Evolutionary conservation across 2,329 filamentous ascomycete genomes (phyloP).

Genomic region (Emericellopsis cladophorae): DNA sequence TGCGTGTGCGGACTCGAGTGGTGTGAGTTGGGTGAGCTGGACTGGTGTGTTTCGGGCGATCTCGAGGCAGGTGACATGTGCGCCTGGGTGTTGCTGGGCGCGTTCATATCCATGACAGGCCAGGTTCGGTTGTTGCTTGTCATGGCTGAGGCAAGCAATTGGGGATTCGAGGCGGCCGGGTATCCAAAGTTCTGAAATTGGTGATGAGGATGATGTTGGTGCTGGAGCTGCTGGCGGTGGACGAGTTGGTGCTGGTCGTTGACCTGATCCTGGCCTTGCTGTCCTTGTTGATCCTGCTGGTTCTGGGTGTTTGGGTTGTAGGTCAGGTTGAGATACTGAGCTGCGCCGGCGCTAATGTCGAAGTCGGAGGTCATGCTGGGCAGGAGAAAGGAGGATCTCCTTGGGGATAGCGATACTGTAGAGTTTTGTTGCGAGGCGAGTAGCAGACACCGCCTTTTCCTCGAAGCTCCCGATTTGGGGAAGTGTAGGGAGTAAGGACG

Average conservation of each 20-base stretch:
- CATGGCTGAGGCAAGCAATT: constrained; percentile 6
- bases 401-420: constrained; percentile 15
- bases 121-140: constrained; percentile 4
- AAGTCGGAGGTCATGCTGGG: constrained; percentile 46
- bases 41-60: constrained; percentile 36
- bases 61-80: constrained; percentile 31
- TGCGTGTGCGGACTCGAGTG: constrained; percentile 40
- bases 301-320: constrained; percentile 18
- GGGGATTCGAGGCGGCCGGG: not conserved
- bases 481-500: constrained; percentile 11
- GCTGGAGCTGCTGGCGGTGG: constrained; percentile 2
- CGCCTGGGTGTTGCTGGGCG: constrained; percentile 8
- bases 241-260: constrained; percentile 1
- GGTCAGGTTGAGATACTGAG: constrained; percentile 48
- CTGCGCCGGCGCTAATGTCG: constrained; percentile 39
- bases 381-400: constrained; percentile 15
- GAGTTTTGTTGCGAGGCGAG: constrained; percentile 21
- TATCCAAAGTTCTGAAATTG: not conserved
- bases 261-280: constrained; percentile 3
- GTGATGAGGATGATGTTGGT: not conserved
- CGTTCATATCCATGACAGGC: constrained; percentile 3
- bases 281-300: constrained; percentile 4
- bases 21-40: constrained; percentile 31
- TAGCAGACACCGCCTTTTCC: constrained; percentile 29
- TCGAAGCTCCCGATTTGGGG: constrained; percentile 15